Conservation (phyloP, 1,284 basidiomycete species). For the Cryptococcus jaspeensis region DNA sequence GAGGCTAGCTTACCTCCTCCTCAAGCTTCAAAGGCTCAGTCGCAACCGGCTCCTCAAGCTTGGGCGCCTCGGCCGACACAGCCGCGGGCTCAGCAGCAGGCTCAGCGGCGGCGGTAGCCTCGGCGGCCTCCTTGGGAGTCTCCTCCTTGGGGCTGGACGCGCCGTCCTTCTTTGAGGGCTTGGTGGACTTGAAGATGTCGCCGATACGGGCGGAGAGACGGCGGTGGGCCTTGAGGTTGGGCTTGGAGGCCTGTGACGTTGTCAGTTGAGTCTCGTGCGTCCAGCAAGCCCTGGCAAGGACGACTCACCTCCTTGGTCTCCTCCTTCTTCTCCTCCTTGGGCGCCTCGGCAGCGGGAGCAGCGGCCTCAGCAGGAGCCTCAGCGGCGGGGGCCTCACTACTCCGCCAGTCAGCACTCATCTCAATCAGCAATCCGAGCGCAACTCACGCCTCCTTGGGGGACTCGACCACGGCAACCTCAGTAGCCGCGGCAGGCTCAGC, state of each 20-base stretch:
- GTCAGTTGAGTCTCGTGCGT: neutral
- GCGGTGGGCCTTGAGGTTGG: conserved; percentile 42
- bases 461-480: conserved; percentile 21
- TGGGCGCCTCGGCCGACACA: conserved; percentile 39
- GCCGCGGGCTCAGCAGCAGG: conserved; percentile 17
- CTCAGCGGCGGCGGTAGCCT: conserved; percentile 12
- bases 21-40: conserved; percentile 36
- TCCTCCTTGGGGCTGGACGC: conserved; percentile 27
- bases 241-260: conserved; percentile 12
- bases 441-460: conserved; percentile 37
- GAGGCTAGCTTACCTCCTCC: conserved; percentile 43
- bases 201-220: conserved; percentile 47
- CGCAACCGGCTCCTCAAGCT: conserved; percentile 37
- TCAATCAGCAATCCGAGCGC: neutral
- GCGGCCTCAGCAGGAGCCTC: conserved; percentile 17
- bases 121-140: conserved; percentile 20
- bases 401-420: neutral
- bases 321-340: conserved; percentile 14
- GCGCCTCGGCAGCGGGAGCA: conserved; percentile 19
- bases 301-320: conserved; percentile 16
- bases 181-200: conserved; percentile 38
- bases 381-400: conserved; percentile 22
- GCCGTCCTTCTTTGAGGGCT: conserved; percentile 39
- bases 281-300: conserved; percentile 2
- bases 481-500: conserved; percentile 7